Evolutionary conservation across 2,329 filamentous ascomycete genomes (phyloP).

Genomic region (Verticillium tricorpus): DNA sequence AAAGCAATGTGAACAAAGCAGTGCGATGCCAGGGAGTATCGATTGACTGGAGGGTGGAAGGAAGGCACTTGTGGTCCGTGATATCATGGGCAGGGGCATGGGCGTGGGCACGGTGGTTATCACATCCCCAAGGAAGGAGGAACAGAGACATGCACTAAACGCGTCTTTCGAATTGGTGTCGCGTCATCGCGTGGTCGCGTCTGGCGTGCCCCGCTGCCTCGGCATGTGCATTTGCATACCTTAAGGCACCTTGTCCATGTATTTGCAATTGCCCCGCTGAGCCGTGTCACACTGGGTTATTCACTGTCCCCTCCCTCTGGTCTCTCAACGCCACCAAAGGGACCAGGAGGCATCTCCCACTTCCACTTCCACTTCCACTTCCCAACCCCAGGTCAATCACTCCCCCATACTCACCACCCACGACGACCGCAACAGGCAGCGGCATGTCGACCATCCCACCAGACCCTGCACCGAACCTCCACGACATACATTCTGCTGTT

Average conservation of each 20-base stretch:
- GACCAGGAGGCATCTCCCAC: not conserved
- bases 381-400: not conserved
- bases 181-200: not conserved
- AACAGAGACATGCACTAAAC: not conserved
- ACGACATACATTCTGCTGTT: constrained; percentile 35
- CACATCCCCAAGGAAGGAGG: not conserved
- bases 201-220: not conserved
- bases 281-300: not conserved
- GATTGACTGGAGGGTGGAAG: not conserved
- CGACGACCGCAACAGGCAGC: not conserved
- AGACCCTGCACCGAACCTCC: constrained; percentile 7
- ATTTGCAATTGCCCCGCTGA: not conserved
- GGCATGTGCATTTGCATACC: too few species aligned
- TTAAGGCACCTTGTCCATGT: too few species aligned
- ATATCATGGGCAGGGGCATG: not conserved
- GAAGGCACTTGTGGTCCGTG: not conserved
- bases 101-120: not conserved
- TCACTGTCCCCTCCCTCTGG: not conserved
- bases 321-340: not conserved
- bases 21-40: not conserved
- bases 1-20: not conserved
- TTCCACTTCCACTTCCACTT: not conserved
- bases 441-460: not conserved
- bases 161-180: not conserved
- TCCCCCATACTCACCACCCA: not conserved